Evolutionary conservation across 2,329 filamentous ascomycete genomes (phyloP).

Genomic region (Aureobasidium zeae): DNA sequence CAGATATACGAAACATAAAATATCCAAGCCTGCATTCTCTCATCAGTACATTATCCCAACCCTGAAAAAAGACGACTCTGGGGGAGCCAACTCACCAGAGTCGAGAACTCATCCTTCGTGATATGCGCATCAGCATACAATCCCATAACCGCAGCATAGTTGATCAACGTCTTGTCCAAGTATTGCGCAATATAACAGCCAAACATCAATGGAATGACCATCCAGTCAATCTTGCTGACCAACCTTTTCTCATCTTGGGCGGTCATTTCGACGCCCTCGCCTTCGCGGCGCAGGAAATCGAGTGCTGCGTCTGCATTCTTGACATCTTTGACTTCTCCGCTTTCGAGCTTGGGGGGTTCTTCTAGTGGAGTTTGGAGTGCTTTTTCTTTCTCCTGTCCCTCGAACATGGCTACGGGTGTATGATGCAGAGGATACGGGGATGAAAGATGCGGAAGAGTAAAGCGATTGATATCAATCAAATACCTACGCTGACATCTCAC

Average conservation of each 20-base stretch:
- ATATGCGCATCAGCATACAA: conserved; percentile 30
- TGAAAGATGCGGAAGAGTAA: background rate
- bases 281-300: conserved; percentile 25
- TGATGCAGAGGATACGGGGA: background rate
- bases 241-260: conserved; percentile 22
- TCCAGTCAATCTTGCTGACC: conserved; percentile 32
- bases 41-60: background rate
- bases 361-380: background rate
- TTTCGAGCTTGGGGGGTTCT: conserved; percentile 4
- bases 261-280: conserved; percentile 20
- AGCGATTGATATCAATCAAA: background rate
- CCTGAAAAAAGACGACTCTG: too few species aligned
- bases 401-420: background rate
- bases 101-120: conserved; percentile 29
- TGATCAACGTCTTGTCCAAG: conserved; percentile 34
- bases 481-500: background rate
- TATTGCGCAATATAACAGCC: conserved; percentile 33
- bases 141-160: conserved; percentile 36
- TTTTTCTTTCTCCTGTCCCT: conserved; percentile 11
- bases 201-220: conserved; percentile 35
- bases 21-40: conserved; percentile 18
- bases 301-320: conserved; percentile 26
- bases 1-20: conserved; percentile 32
- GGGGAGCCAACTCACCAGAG: conserved; percentile 21
- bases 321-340: conserved; percentile 24